phyloP scores from a whole-genome alignment of 768 basidiomycete species.

The Boletus subparvulus region DNA sequence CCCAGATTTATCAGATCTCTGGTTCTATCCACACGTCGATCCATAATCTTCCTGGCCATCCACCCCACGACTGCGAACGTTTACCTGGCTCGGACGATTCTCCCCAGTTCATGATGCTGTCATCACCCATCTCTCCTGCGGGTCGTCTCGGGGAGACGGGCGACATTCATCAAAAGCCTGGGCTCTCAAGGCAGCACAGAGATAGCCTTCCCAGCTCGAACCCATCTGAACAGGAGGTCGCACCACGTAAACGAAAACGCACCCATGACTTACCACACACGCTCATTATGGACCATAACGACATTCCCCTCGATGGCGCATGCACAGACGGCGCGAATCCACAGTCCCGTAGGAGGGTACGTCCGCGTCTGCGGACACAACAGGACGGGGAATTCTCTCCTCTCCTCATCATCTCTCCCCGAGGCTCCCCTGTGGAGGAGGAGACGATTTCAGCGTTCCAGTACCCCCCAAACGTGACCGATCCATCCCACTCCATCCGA shows the following conservation, averaged over 20 bases:
- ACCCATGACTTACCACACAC: background rate
- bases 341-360: background rate
- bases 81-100: background rate
- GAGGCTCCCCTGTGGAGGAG: background rate
- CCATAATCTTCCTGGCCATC: background rate
- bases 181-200: background rate
- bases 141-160: background rate
- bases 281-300: background rate
- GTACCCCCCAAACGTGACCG: background rate
- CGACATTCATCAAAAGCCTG: background rate
- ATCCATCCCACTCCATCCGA: conserved; percentile 1
- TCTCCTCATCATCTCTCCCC: conserved; percentile 21
- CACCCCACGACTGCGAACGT: background rate
- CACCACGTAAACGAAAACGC: conserved; percentile 21
- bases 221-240: background rate
- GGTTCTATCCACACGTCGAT: background rate
- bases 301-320: background rate
- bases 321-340: background rate
- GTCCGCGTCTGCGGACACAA: conserved; percentile 7
- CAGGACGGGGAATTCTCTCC: conserved; percentile 22
- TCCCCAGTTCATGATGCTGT: background rate
- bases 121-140: background rate
- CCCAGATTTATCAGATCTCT: background rate
- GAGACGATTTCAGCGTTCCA: conserved; percentile 1
- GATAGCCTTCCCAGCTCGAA: background rate